A percentile compares a stretch with the other conserved stretches of the same genome.
Evolutionary conservation across 768 basidiomycete genomes (phyloP).

Genomic region (Amanita subjunquillea): DNA sequence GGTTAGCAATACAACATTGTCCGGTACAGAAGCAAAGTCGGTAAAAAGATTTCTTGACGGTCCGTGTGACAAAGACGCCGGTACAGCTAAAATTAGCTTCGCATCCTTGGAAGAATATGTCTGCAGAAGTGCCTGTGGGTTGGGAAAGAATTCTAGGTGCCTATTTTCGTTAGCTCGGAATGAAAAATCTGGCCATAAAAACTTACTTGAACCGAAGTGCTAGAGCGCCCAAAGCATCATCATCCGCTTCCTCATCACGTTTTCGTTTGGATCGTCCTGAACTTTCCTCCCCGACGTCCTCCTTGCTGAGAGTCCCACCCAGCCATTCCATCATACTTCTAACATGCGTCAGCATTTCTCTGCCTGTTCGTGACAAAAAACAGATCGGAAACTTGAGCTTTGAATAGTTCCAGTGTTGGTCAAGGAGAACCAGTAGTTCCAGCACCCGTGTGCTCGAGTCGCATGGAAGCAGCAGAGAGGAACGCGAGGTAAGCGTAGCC

Average conservation of each 20-base stretch:
- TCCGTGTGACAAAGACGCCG: constrained; percentile 87
- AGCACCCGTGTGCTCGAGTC: constrained; percentile 93
- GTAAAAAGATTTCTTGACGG: constrained; percentile 81
- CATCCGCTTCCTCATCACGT: constrained; percentile 63
- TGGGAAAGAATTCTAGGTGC: constrained; percentile 86
- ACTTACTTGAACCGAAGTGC: constrained; percentile 82
- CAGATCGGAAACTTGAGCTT: constrained; percentile 83
- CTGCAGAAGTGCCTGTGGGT: constrained; percentile 68
- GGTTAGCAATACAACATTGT: constrained; percentile 85
- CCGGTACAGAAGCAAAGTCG: constrained; percentile 73
- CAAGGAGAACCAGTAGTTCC: constrained; percentile 90
- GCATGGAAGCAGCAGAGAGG: constrained; percentile 82
- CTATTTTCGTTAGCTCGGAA: constrained; percentile 27
- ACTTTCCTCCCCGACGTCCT: constrained; percentile 79
- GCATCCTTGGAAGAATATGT: constrained; percentile 82
- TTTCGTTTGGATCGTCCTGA: constrained; percentile 43
- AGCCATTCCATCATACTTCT: constrained; percentile 99
- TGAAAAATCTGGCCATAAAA: not conserved
- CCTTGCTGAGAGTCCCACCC: constrained; percentile 88
- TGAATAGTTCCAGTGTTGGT: constrained; percentile 95
- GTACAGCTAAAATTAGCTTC: constrained; percentile 89
- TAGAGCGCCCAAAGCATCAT: constrained; percentile 77
- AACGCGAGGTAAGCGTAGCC: constrained; percentile 68
- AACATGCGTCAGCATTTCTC: constrained; percentile 90
- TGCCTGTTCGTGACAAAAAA: constrained; percentile 81